Evolutionary conservation across 768 basidiomycete species (phyloP), one percentile per base, ranked within the genome.

Genomic region (Stropharia rugosoannulata): DNA sequence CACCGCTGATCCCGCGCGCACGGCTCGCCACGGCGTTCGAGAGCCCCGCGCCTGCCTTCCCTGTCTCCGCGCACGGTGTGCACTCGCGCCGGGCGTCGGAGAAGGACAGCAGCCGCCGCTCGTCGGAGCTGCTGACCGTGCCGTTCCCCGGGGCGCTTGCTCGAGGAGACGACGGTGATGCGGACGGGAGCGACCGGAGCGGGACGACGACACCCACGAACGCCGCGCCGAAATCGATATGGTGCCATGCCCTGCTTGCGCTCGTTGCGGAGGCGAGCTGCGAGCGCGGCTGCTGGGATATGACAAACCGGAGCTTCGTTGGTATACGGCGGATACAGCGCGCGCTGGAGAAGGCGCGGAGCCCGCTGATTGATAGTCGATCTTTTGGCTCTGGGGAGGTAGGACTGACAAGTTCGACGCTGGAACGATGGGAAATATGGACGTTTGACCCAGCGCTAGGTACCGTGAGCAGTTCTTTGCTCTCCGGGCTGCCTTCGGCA

Each of bases 341-440:
- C 48, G 59, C 71, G 12, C 72, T 67, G 54, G 65, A 62, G 43
- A 77, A 66, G 67, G 59, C 64, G 19, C 51, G 29, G 7, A 32
- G 51, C 11, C n/a, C 42, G 4, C 42, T 36, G 32, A 19, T 18
- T 29, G 63, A 65, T 64, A 44, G 49, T 38, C 35, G 43, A 38
- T 29, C 11, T 32, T 15, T 39, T 22, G 27, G 27, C 38, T 8
- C 12, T 42, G 18, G 40, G 16, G 43, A 36, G 38, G 64, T 71
- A 36, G 88, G 87, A 12, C 69, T 93, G 56, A 83, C 87, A 16
- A 62, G 73, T 27, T 78, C 86, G 10, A 85, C 84, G 22, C 69
- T 93, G 39, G 89, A 92, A 54, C 75, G 91, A 51, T 94, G 92
- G 92, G 90, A 94, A 60, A 61, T 89, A 27, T 94, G 92, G 92